Conservation (phyloP, 2,329 filamentous ascomycete species). For the Alternaria sp. region DNA sequence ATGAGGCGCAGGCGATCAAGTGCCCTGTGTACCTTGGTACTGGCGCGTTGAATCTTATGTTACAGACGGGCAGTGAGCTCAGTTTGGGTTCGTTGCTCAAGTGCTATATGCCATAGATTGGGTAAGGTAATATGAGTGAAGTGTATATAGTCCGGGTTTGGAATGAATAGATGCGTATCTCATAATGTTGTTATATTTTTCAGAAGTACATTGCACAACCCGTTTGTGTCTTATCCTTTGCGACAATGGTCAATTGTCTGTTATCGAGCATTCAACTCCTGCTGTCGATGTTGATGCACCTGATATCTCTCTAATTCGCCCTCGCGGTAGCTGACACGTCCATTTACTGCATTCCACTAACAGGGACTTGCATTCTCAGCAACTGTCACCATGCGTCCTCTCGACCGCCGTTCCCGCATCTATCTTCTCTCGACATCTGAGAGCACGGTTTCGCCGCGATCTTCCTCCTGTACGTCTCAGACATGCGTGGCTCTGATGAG, state of each 20-base stretch:
- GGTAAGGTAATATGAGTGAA: neutral
- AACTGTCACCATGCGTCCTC: neutral
- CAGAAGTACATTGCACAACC: neutral
- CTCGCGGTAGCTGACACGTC: neutral
- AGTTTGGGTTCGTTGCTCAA: conserved; percentile 30
- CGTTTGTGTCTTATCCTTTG: neutral
- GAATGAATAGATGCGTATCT: neutral
- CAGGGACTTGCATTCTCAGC: conserved; percentile 2
- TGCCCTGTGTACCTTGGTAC: conserved; percentile 43
- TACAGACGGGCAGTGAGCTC: conserved; percentile 34
- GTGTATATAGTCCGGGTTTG: neutral
- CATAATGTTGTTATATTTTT: neutral
- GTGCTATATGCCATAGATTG: conserved; percentile 22
- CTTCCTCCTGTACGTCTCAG: neutral
- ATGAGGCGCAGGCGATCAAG: conserved; percentile 43
- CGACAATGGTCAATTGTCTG: neutral
- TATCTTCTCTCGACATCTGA: neutral
- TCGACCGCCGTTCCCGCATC: neutral
- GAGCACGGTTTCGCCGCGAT: neutral
- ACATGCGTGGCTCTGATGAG: neutral
- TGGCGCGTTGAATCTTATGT: conserved; percentile 39
- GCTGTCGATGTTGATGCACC: neutral
- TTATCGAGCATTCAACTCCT: neutral
- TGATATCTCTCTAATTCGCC: neutral
- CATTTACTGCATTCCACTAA: conserved; percentile 30